These are phyloP conservation scores for Asclepias syriaca DNA, from an alignment of 257 asterid species.

Conservation along the genomic window DNA sequence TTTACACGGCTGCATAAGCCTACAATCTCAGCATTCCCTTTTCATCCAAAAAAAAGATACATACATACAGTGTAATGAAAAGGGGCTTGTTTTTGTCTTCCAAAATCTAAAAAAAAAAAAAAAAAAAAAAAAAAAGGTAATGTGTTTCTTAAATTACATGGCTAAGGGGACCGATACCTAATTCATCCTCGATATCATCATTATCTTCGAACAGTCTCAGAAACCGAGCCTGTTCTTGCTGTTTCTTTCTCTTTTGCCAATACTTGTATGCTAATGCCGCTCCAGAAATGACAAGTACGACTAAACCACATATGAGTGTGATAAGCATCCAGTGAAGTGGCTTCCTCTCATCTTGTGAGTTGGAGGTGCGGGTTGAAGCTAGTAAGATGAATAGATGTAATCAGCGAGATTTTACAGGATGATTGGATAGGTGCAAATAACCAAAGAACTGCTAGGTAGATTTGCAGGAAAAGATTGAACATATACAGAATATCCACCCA, in stretches of 20 bases:
- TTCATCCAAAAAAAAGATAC: not conserved
- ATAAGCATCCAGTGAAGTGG: conserved; percentile 45
- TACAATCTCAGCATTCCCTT: not conserved
- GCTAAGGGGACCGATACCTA: conserved; percentile 37
- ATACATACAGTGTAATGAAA: conserved; percentile 2
- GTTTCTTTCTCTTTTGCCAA: conserved; percentile 60
- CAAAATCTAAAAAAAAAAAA: not conserved
- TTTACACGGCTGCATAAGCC: not conserved
- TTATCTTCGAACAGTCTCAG: conserved; percentile 23
- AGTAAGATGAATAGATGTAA: conserved; percentile 13
- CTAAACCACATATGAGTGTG: conserved; percentile 23
- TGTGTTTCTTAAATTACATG: conserved; percentile 19
- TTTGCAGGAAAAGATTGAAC: not conserved
- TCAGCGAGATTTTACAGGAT: not conserved
- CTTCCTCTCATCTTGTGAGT: conserved; percentile 17
- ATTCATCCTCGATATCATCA: conserved; percentile 41
- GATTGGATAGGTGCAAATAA: not conserved
- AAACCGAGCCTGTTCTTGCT: conserved; percentile 71
- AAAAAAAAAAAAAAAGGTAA: not conserved
- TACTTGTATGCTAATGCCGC: conserved; percentile 39
- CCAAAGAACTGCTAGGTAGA: not conserved
- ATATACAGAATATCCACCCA: not conserved
- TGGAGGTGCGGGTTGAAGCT: conserved; percentile 34
- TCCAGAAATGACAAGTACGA: conserved; percentile 32
- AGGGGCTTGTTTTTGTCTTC: not conserved